Evolutionary conservation across 306 rosid genomes (phyloP), one percentile per base, ranked within the genome.

Genomic region (Vigna reflexopilosa): DNA sequence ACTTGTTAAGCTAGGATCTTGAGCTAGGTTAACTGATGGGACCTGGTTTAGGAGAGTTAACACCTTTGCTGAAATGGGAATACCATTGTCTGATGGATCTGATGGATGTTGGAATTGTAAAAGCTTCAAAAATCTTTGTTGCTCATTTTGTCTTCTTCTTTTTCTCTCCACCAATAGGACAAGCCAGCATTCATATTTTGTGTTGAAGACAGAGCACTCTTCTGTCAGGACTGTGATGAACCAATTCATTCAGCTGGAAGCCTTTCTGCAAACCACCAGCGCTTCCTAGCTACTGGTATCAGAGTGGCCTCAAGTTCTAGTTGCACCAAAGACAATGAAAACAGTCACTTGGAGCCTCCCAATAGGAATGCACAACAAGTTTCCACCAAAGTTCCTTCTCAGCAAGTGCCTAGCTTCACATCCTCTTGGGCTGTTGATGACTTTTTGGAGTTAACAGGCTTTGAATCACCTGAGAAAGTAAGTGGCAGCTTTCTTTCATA

Each of bases 101-200:
- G 67, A 26, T 58, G 38, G 17, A 66, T 4, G 24, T 26, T 58
- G 64, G 58, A 20, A 8, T 56, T 67, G 9, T 59, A 22, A 47
- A 1, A 49, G 20, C 10, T 48, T 70, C 20, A 20, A 20, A 30
- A 30, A 30, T 30, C 34, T 34, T 9, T 40, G 7, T 71, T 76
- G 11, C 69, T 80, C 30, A 81, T 44, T 50, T 79, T 56, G 13
- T 14, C 50, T 8, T 57, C 22, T 84, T 15, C 42, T 77, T 49
- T 56, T 42, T 42, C 47, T 9, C 63, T 32, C 16, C 30, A 40
- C 22, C 42, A 61, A 75, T 87, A 95, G 98, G 99, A 95, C 24
- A 95, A 91, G 91, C 59, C 96, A 61, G 98, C 99, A 68, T 95
- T 95, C 86, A 95, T 95, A 79, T 95, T 95, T 77, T 95, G 99